Evolutionary conservation across 108 stramenopile species (phyloP).

Genomic region (Stephanodiscus minutulus): DNA sequence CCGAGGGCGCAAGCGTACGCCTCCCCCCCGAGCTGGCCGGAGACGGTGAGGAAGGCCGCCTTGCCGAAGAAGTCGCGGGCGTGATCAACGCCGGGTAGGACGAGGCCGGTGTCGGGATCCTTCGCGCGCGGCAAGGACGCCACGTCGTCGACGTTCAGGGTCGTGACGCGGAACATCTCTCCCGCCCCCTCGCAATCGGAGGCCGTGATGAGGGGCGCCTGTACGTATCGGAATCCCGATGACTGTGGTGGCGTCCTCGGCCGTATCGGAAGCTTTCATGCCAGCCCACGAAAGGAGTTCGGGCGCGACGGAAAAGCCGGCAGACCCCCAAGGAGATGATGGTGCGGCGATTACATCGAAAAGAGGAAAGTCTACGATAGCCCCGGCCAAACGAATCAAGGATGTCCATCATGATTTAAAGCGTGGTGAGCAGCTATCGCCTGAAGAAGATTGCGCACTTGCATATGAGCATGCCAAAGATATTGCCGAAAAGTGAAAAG

Average conservation of each 20-base stretch:
- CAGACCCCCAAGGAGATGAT: no score
- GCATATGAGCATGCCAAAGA: no score
- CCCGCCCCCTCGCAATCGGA: constrained; percentile 99
- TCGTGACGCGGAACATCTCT: constrained; percentile 98
- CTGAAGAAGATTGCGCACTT: no score
- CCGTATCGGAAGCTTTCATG: no score
- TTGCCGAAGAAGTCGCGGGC: constrained; percentile 94
- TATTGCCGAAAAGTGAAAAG: no score
- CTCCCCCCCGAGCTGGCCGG: constrained; percentile 96
- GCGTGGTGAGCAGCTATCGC: no score
- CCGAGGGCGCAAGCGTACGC: constrained; percentile 96
- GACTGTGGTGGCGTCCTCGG: constrained; percentile 30
- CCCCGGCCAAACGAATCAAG: no score
- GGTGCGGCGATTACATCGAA: no score
- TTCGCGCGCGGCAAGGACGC: constrained; percentile 56
- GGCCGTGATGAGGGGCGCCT: constrained; percentile 97
- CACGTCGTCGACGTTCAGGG: constrained; percentile 81
- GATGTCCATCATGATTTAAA: no score
- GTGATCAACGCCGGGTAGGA: constrained; percentile 66
- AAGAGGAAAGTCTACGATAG: no score
- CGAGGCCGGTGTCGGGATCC: constrained; percentile 52
- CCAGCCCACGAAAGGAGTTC: no score
- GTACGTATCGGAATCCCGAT: constrained; percentile 93
- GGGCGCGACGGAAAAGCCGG: no score
- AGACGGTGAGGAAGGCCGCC: constrained; percentile 95